Percentiles rank a stretch among this genome's conserved stretches.
Conservation (phyloP, 2,329 filamentous ascomycete genomes). For the Chaetoscypha palmicola region DNA sequence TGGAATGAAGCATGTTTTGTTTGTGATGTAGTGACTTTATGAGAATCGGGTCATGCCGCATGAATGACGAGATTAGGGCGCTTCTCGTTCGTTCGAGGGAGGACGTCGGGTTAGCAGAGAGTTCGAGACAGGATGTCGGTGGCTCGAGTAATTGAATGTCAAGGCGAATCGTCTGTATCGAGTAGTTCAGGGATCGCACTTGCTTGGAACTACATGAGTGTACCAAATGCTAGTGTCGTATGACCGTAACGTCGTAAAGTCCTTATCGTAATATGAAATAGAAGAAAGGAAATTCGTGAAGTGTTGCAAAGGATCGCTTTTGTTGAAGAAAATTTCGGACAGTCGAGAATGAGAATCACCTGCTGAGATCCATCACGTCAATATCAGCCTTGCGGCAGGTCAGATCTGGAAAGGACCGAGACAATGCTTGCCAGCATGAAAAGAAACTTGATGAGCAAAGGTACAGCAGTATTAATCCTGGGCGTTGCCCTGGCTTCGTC, state of each 20-base stretch:
- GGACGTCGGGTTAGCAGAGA: slow-evolving; percentile 31
- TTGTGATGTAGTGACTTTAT: slow-evolving; percentile 27
- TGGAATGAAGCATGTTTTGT: slow-evolving; percentile 19
- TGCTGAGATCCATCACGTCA: slow-evolving; percentile 38
- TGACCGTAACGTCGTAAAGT: slow-evolving; percentile 35
- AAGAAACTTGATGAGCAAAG: slow-evolving; percentile 35
- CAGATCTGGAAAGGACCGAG: slow-evolving; percentile 49
- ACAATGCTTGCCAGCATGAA: slow-evolving; percentile 43
- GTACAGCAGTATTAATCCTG: slow-evolving; percentile 27
- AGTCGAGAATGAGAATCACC: slow-evolving; percentile 28
- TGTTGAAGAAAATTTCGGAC: slow-evolving; percentile 27
- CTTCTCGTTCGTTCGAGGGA: slow-evolving; percentile 32
- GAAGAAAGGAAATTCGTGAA: slow-evolving; percentile 28
- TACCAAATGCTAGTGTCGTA: slow-evolving; percentile 26
- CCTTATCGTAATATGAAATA: slow-evolving; percentile 27
- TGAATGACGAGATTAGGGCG: slow-evolving; percentile 34
- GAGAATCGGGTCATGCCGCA: slow-evolving; percentile 32
- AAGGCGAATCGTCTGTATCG: slow-evolving; percentile 32
- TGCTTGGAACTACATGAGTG: slow-evolving; percentile 23
- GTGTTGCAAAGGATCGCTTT: slow-evolving; percentile 32
- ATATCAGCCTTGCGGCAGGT: slow-evolving; percentile 56
- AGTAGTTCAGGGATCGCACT: slow-evolving; percentile 26
- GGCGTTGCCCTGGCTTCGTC: slow-evolving; percentile 68
- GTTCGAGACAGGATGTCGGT: slow-evolving; percentile 32
- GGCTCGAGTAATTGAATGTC: slow-evolving; percentile 30